Evolutionary conservation across 306 rosid genomes (phyloP).

Genomic region (Trichosanthes truncata): DNA sequence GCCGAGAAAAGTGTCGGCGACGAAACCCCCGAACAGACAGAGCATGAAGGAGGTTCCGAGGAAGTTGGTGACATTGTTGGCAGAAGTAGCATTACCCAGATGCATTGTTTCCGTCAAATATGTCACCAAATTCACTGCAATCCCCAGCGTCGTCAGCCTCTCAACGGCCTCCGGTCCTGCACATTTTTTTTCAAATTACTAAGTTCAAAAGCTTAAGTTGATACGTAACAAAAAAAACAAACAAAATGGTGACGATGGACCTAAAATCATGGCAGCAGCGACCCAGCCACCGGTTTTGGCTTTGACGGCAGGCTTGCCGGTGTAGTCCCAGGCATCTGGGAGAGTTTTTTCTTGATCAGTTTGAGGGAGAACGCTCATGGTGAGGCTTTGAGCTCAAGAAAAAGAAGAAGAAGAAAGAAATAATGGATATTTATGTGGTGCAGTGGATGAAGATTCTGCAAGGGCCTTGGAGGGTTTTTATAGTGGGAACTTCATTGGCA

Average conservation of each 20-base stretch:
- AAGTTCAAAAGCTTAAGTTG: background rate
- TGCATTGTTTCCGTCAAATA: slow-evolving; percentile 76
- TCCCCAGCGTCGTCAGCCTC: slow-evolving; percentile 75
- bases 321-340: slow-evolving; percentile 68
- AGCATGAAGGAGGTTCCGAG: slow-evolving; percentile 89
- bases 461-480: background rate
- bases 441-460: background rate
- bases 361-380: slow-evolving; percentile 29
- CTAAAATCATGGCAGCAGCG: slow-evolving; percentile 79
- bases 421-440: background rate
- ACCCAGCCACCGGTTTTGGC: slow-evolving; percentile 70
- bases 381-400: background rate
- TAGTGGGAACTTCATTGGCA: background rate
- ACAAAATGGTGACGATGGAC: background rate
- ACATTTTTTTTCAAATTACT: background rate
- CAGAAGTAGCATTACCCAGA: slow-evolving; percentile 77
- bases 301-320: slow-evolving; percentile 50
- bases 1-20: slow-evolving; percentile 86
- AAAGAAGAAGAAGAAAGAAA: background rate
- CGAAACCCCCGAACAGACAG: slow-evolving; percentile 75
- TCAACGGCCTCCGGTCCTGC: slow-evolving; percentile 72
- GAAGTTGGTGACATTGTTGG: slow-evolving; percentile 81
- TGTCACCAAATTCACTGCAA: slow-evolving; percentile 74
- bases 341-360: slow-evolving; percentile 36
- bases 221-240: too few relatives aligned